Evolutionary conservation across 2,329 filamentous ascomycete genomes (phyloP), one percentile per base, ranked within the genome.

Genomic region (Knufia petricola): DNA sequence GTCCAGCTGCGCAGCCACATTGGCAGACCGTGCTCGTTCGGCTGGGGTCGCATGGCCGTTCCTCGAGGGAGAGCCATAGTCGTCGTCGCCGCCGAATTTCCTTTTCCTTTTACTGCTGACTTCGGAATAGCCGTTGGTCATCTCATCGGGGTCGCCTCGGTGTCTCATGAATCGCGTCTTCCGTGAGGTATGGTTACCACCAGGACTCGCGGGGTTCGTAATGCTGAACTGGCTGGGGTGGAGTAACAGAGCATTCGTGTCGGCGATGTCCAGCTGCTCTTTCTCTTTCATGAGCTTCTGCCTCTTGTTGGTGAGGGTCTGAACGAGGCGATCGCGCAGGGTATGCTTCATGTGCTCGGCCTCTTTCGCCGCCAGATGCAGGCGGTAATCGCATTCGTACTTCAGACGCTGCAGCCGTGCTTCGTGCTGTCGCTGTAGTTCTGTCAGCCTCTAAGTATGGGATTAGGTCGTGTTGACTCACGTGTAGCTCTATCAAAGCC

Each of bases 401-500:
- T 76, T 70, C 53, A 81, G 70, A 53, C 78, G 71, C 52, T 74
- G 71, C 28, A 79, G 68, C 31, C 69, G 71, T 49, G 72, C 70
- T 52, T 77, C 69, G 61, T 81, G 75, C 49, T 76, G 74, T 59
- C 77, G 73, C 78, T 82, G 39, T 28, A 26, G 21, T 43, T 13
- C 40, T 26, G 38, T 56, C 17, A 57, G 50, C 37, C 17, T 21
- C 44, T 30, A 21, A 32, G 30, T n/a, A n/a, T n/a, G n/a, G n/a
- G n/a, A n/a, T n/a, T n/a, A n/a, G n/a, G n/a, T n/a, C n/a, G 49
- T 19, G 30, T n/a, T 17, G 24, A 51, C 65, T 61, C 73, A 95
- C 92, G 75, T 85, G 84, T 56, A 94, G 78, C 61, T 83, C 78
- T 4, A 85, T 82, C 61, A 96, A 69, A 59, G 89, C 81, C 55